Percentiles rank a stretch among this genome's conserved stretches.
These are phyloP conservation scores for Raddia guianensis DNA, from an alignment of 176 grass and related monocot genomes.

Conservation along the genomic window DNA sequence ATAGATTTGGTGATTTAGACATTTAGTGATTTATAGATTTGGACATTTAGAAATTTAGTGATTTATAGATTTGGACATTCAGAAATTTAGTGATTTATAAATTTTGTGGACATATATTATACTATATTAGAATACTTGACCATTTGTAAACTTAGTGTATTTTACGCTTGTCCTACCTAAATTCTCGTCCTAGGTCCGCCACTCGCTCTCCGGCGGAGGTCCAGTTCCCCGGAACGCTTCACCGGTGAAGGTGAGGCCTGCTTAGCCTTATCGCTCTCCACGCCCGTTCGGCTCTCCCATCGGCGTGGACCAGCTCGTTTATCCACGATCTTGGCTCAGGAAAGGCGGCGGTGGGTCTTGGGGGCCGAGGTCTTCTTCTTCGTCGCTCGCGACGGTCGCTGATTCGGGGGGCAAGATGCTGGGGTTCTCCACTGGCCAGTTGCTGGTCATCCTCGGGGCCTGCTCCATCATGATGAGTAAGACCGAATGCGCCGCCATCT, in stretches of 20 bases:
- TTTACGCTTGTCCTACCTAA: too few species aligned
- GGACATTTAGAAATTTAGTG: too few species aligned
- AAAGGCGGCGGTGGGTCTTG: background rate
- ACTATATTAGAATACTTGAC: too few species aligned
- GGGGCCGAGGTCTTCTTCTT: background rate
- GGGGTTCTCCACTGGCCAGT: slow-evolving; percentile 51
- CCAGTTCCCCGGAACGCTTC: background rate
- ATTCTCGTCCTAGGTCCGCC: too few species aligned
- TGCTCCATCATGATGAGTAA: slow-evolving; percentile 64
- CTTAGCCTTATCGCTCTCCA: background rate
- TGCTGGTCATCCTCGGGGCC: slow-evolving; percentile 52
- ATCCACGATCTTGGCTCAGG: background rate
- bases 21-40: too few species aligned
- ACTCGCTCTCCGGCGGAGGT: too few species aligned
- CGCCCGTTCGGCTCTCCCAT: background rate
- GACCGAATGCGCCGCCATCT: background rate
- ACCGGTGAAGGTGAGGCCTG: background rate
- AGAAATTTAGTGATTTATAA: too few species aligned
- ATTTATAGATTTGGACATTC: too few species aligned
- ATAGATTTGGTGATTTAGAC: too few species aligned
- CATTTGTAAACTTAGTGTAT: too few species aligned
- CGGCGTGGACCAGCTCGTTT: too few species aligned
- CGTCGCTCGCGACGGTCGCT: background rate
- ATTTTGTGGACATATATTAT: too few species aligned
- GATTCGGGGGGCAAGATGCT: slow-evolving; percentile 28